Conservation (phyloP, 2,329 filamentous ascomycete genomes). For the Onygena corvina region DNA sequence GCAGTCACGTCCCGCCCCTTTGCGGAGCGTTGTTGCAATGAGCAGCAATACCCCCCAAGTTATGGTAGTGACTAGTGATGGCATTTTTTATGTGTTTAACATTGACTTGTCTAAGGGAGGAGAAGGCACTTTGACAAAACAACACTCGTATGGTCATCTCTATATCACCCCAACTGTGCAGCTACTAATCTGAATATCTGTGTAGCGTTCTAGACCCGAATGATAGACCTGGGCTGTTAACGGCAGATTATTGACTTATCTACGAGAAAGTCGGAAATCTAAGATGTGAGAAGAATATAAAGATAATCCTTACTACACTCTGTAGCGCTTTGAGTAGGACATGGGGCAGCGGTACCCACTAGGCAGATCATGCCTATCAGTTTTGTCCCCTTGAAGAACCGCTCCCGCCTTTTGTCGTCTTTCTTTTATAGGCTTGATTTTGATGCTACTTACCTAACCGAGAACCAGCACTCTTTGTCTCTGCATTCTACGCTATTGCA, state of each 20-base stretch:
- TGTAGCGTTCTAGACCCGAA: slow-evolving; percentile 34
- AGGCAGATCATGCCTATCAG: neutral
- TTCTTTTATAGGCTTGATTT: neutral
- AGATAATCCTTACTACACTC: slow-evolving; percentile 1
- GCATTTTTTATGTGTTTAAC: slow-evolving; percentile 86
- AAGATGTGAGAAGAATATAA: neutral
- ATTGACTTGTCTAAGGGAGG: slow-evolving; percentile 91
- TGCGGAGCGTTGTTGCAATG: slow-evolving; percentile 93
- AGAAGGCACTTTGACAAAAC: slow-evolving; percentile 79
- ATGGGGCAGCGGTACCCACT: neutral
- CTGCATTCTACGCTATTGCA: neutral
- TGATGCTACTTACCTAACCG: no score
- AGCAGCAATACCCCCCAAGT: slow-evolving; percentile 88
- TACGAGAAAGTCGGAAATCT: neutral
- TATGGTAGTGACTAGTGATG: slow-evolving; percentile 96
- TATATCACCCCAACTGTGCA: neutral
- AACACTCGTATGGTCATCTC: slow-evolving; percentile 66
- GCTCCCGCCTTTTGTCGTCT: no score
- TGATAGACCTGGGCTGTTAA: slow-evolving; percentile 28
- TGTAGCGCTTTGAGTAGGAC: neutral
- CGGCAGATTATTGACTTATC: neutral
- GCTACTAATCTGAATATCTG: slow-evolving; percentile 1
- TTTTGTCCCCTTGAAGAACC: neutral
- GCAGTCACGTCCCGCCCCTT: slow-evolving; percentile 36
- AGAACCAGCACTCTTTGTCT: neutral